A percentile compares a stretch with the other conserved stretches of the same genome.
phyloP scores from a whole-genome alignment of 2,329 filamentous ascomycete species.

The Calonectria pteridis region DNA sequence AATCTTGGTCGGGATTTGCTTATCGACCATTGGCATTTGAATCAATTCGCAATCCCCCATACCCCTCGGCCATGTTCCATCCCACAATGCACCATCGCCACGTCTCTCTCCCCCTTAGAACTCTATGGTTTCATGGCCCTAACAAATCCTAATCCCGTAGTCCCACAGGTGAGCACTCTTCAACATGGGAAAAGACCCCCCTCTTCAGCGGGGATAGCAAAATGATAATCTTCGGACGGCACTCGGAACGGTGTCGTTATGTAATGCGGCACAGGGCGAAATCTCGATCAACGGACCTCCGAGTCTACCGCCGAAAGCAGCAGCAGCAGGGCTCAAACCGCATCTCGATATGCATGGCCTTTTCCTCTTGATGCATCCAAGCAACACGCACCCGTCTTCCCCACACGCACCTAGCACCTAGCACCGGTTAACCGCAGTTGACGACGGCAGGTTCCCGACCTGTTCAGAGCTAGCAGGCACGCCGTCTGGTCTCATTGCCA shows the following conservation, averaged over 20 bases:
- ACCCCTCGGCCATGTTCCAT: not conserved
- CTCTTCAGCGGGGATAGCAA: too few species aligned
- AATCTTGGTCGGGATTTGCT: not conserved
- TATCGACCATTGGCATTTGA: not conserved
- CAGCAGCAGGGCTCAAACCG: not conserved
- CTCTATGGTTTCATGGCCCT: not conserved
- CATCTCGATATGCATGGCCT: not conserved
- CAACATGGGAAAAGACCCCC: not conserved
- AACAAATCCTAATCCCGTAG: not conserved
- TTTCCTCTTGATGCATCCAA: not conserved
- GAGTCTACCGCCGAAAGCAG: slow-evolving; percentile 21
- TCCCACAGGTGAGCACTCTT: not conserved
- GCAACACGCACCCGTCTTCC: not conserved
- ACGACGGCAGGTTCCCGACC: slow-evolving; percentile 11
- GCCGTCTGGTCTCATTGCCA: not conserved
- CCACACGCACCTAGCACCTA: slow-evolving; percentile 4
- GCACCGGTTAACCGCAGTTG: slow-evolving; percentile 15
- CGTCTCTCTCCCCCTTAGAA: not conserved
- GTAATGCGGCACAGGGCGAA: not conserved
- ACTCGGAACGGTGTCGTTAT: not conserved
- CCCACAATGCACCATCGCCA: not conserved
- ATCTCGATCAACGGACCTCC: slow-evolving; percentile 13
- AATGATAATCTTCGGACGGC: not conserved
- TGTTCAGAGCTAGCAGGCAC: not conserved
- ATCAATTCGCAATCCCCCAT: too few species aligned